These are phyloP conservation scores for Millerozyma acaciae DNA, from an alignment of 805 yeast species.

Conservation along the genomic window DNA sequence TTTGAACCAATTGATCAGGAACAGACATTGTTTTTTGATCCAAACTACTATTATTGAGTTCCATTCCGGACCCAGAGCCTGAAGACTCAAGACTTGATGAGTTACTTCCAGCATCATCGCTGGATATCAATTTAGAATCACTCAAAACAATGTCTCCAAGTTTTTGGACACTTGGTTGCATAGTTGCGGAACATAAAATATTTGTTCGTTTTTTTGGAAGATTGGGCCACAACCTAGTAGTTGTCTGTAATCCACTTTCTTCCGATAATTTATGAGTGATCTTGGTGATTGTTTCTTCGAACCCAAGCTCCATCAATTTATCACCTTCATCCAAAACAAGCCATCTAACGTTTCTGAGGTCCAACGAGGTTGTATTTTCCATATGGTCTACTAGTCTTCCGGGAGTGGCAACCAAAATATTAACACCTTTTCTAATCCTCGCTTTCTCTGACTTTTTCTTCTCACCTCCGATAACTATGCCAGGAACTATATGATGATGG, in stretches of 20 bases:
- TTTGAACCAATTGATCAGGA: slow-evolving; percentile 88
- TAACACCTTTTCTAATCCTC: slow-evolving; percentile 90
- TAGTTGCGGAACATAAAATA: slow-evolving; percentile 91
- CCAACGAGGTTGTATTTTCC: slow-evolving; percentile 77
- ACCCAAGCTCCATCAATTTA: slow-evolving; percentile 90
- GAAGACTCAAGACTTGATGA: slow-evolving; percentile 24
- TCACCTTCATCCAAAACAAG: slow-evolving; percentile 97
- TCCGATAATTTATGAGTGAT: slow-evolving; percentile 60
- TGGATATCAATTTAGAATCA: slow-evolving; percentile 66
- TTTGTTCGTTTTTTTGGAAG: slow-evolving; percentile 73
- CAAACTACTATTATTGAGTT: neutral
- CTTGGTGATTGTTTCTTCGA: slow-evolving; percentile 84
- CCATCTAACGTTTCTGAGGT: slow-evolving; percentile 72
- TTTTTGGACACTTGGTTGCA: slow-evolving; percentile 73
- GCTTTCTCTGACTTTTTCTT: slow-evolving; percentile 97
- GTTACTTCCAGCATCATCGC: slow-evolving; percentile 19
- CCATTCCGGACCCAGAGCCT: slow-evolving; percentile 26
- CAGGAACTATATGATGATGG: slow-evolving; percentile 89
- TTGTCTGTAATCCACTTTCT: slow-evolving; percentile 35
- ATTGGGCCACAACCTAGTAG: slow-evolving; percentile 41
- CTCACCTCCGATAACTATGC: slow-evolving; percentile 96
- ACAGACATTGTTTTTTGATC: slow-evolving; percentile 39
- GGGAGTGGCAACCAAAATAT: slow-evolving; percentile 94
- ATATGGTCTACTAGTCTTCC: slow-evolving; percentile 94
- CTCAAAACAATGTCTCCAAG: slow-evolving; percentile 74